Evolutionary conservation across 1,284 basidiomycete species (phyloP), one percentile per base, ranked within the genome.

Genomic region (Flammula alnicola): DNA sequence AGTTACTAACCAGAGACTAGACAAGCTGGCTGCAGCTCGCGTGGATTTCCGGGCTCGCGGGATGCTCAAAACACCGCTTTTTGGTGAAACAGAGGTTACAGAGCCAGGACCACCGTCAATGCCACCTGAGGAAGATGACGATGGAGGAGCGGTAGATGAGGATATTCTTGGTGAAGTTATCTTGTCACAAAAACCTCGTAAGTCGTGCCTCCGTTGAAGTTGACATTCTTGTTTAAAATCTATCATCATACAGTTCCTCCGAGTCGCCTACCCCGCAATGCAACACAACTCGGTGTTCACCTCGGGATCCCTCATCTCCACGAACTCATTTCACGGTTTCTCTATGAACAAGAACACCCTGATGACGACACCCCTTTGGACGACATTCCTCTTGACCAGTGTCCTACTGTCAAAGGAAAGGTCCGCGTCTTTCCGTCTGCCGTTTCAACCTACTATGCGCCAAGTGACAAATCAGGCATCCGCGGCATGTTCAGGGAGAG

Each of bases 21-120:
- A 61, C 27, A 70, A 68, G 37, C 49, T 70, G 2, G 55, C 59
- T 3, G 64, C 65, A 14, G 36, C 42, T 2, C 37, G 54, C 3
- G 49, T 44, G 2, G 55, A 64, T 16, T 67, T 66, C 32, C 31
- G 10, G 1, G 23, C 25, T 1, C 45, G 58, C 17, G 58, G 59
- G 1, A 63, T 69, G 60, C 51, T 69, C 3, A 12, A 42, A 17
- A 37, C 16, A 17, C 11, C 27, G 9, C 9, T n/a, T 10, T 31
- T 30, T 30, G 20, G 6, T 20, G 4, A 2, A 10, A 36, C n/a
- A 16, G 17, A 8, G 12, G 12, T 36, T 19, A 43, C n/a, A 6
- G 20, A 22, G 3, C 7, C 11, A 16, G 10, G 3, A 11, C 22
- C 12, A 19, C 9, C 10, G 11, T 22, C 17, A 25, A 26, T 36